phyloP scores from a whole-genome alignment of 2,329 filamentous ascomycete genomes.

The Pestalotiopsis sp. region DNA sequence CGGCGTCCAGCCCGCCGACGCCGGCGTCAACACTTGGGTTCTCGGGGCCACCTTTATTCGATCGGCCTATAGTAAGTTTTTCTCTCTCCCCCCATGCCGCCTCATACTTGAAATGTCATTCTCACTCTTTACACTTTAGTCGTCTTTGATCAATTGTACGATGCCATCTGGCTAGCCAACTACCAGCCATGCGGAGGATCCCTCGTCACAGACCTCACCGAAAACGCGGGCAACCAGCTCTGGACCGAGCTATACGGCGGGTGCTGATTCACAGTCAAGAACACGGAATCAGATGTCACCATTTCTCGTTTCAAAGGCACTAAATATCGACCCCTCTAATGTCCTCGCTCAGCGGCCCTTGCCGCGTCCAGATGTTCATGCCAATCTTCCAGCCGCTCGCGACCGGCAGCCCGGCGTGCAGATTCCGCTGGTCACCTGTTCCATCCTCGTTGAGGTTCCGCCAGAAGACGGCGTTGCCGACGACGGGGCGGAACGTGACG shows the following conservation, averaged over 20 bases:
- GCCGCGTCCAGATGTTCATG: slow-evolving; percentile 55
- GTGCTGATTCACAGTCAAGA: slow-evolving; percentile 22
- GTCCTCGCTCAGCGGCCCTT: slow-evolving; percentile 38
- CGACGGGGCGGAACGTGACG: slow-evolving; percentile 48
- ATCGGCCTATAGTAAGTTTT: slow-evolving; percentile 35
- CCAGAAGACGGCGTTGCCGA: slow-evolving; percentile 52
- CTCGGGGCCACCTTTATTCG: slow-evolving; percentile 40
- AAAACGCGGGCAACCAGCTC: slow-evolving; percentile 29
- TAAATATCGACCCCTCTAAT: slow-evolving; percentile 31
- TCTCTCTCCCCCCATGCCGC: neutral
- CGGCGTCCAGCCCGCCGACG: slow-evolving; percentile 36
- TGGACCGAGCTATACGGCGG: slow-evolving; percentile 31
- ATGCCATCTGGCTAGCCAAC: slow-evolving; percentile 39
- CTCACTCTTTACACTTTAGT: slow-evolving; percentile 25
- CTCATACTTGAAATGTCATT: neutral
- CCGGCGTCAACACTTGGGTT: slow-evolving; percentile 32
- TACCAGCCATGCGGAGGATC: slow-evolving; percentile 38
- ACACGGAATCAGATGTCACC: neutral
- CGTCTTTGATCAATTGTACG: slow-evolving; percentile 39
- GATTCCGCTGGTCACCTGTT: slow-evolving; percentile 41
- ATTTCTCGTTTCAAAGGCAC: neutral
- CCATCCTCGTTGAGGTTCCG: slow-evolving; percentile 43
- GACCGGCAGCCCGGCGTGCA: slow-evolving; percentile 50
- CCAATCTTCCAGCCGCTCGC: slow-evolving; percentile 48
- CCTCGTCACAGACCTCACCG: slow-evolving; percentile 33